Evolutionary conservation across 495 filamentous ascomycete genomes (phyloP), one percentile per base, ranked within the genome.

Genomic region (Lindgomyces ingoldianus): DNA sequence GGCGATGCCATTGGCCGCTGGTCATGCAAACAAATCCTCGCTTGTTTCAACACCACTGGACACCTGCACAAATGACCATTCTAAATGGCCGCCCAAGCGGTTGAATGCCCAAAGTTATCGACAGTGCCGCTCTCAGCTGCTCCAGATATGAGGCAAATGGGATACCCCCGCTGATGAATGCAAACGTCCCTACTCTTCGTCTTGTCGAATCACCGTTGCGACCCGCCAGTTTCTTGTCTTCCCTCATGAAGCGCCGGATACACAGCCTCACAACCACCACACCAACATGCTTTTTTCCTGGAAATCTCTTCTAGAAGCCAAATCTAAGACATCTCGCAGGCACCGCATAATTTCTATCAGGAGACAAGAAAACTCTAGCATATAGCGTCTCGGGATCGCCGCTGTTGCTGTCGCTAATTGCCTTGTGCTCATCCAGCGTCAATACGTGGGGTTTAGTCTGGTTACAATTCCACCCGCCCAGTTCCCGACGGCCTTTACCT

Each of bases 371-470:
- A 24, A 29, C 21, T 39, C 60, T 25, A 41, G 18, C 45, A 51
- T 21, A 51, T 60, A 33, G 1, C 44, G 63, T 60, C 63, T 65
- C 63, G 63, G 55, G 54, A 41, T 65, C 45, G 62, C 62, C 62
- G 62, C 30, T 29, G 36, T 22, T 29, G 9, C 25, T 36, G 50
- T 18, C 10, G 27, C 33, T 47, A 22, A 3, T 18, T 21, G 14
- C 33, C 26, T 8, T 30, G 14, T 10, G 24, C 22, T 2, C 8
- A 12, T 16, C 39, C 11, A 27, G 53, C 19, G 44, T 26, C 25
- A 22, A 12, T 21, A 50, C 11, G 33, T 27, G 51, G 46, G 44
- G 60, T 27, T 51, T 50, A 16, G 54, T 24, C 9, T 27, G 10
- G n/a, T 47, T 36, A 4, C 60, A 60, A 21, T 39, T 39, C 46